Base-by-base conservation (phyloP, 805 yeast genomes). In the Pichia sporocuriosa region DNA sequence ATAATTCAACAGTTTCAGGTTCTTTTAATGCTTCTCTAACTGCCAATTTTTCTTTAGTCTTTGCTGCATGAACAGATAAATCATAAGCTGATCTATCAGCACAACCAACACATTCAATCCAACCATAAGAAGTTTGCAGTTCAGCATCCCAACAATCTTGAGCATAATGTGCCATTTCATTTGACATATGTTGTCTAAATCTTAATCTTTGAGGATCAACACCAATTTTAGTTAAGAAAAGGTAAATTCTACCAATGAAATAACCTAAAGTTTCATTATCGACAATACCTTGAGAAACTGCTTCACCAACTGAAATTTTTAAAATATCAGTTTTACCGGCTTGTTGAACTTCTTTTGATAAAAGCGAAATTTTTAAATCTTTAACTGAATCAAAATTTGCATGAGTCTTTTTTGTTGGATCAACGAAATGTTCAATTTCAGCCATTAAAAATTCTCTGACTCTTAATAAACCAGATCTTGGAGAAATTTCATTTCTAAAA, bases 71-170 rank as follows among this genome's bases (percentile, higher is more conserved):
- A 47, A 94, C 98, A 37, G 90, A 76, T 65, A 93, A 77, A 69
- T 93, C 99, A 62, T 87, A 93, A 32, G 99, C 99, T 35, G 96
- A 85, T 72, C 99, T 81, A 69, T 93, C 99, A 51, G 99, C 99
- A 72, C 97, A 93, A 54, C 99, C 99, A 62, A 93, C 97, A 80
- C 98, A 94, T 72, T 93, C 99, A 56, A 93, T 85, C 99, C 99
- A 93, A 56, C 99, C 99, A 57, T 87, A 93, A 26, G 96, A 86
- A 32, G 96, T 81, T 55, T 84, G 81, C 57, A 93, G 73, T 72
- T 93, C 99, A 51, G 95, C 97, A 69, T 93, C 99, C 99, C 99
- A 93, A 73, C 99, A 93, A 70, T 93, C 99, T 53, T 95, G 81
- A 46, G 98, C 98, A 65, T 93, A 93, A 66, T 93, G 99, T 16